Evolutionary conservation across 2,329 filamentous ascomycete genomes (phyloP), one percentile per base, ranked within the genome.

Genomic region (Arthrobotrys conoides): DNA sequence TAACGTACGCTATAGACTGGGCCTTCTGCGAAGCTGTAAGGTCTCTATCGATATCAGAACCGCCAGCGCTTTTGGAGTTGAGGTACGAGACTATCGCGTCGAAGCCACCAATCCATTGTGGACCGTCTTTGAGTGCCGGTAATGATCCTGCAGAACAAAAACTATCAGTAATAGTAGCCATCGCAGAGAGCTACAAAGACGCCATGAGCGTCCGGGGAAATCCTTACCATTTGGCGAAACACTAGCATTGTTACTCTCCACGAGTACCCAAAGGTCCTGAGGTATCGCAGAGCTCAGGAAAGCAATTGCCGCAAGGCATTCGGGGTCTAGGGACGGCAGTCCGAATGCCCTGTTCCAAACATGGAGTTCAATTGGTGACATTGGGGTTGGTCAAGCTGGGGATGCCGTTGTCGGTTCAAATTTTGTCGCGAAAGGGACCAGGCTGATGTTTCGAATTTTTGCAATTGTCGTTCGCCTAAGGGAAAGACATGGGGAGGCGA

Each of bases 281-380:
- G 89, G 88, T 24, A 93, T 86, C 73, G 88, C 88, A 82, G 89
- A 87, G 78, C 89, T 88, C 72, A 97, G 87, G 83, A 94, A 94
- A 67, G 92, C 90, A 81, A 97, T 90, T 51, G 91, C 88, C 30
- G 94, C 94, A 78, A 97, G 89, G 83, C 94, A 98, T 86, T 97
- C 93, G 55, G 95, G 88, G 83, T 98, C 94, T 82, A 98, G 92
- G 51, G 96, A 98, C 14, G 95, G 91, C 53, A 97, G 89, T 48
- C 90, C 91, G 84, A 97, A 97, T 48, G 93, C 94, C 69, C 93
- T 91, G 63, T 94, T 94, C 91, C 94, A 97, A 83, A 97, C 89
- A 85, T 97, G 92, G 77, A 99, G 89, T 85, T 95, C 89, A 61
- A 93, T 85, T 44, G 36, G 53, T 64, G 64, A 46, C 64, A 64